These are phyloP conservation scores for Salix udensis DNA, from an alignment of 345 rosid species.

Conservation along the genomic window DNA sequence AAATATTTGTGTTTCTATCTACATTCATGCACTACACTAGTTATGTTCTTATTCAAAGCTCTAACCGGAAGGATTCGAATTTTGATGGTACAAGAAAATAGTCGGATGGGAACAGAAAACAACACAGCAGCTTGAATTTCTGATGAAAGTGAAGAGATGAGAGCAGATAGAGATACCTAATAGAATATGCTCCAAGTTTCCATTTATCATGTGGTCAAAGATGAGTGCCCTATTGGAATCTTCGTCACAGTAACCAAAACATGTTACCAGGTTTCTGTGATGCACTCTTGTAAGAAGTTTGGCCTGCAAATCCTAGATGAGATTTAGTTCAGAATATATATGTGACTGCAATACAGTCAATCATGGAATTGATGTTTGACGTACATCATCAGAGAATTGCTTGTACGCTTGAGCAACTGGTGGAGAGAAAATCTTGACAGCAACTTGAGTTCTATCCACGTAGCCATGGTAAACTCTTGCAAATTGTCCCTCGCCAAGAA, in stretches of 20 bases:
- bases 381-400: slow-evolving; percentile 12
- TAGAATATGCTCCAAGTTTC: neutral
- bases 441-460: slow-evolving; percentile 16
- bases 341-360: too few species aligned
- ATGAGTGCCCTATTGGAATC: neutral
- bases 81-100: neutral
- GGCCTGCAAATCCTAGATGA: neutral
- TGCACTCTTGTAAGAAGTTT: slow-evolving; percentile 8
- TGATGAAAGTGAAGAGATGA: too few species aligned
- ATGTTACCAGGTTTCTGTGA: slow-evolving; percentile 11
- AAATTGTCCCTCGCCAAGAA: slow-evolving; percentile 19
- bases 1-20: neutral
- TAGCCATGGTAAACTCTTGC: slow-evolving; percentile 12
- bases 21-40: neutral
- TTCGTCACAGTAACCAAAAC: slow-evolving; percentile 13
- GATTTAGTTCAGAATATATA: too few species aligned
- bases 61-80: too few species aligned
- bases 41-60: neutral
- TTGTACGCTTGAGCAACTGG: slow-evolving; percentile 7
- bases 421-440: slow-evolving; percentile 18
- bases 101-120: neutral
- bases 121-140: neutral
- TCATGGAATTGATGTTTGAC: neutral
- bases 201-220: slow-evolving; percentile 17
- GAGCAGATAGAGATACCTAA: neutral